Evolutionary conservation across 768 basidiomycete species (phyloP), one percentile per base, ranked within the genome.

Genomic region (Tulasnella sp.): DNA sequence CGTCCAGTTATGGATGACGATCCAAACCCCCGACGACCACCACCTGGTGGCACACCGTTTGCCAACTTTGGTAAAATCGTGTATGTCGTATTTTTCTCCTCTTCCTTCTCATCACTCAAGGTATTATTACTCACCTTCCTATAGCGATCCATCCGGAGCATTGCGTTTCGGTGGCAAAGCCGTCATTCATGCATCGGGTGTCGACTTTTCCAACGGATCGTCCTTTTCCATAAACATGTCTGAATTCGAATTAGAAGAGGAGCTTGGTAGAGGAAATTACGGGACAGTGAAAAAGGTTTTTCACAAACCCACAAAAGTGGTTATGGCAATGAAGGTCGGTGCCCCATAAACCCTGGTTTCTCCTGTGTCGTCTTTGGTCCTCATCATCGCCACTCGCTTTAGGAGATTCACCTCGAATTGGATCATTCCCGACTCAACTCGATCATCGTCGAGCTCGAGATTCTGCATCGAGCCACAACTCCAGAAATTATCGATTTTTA

Each of bases 371-470:
- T 58, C 78, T 75, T 83, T 81, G 80, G 80, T n/a, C 40, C 31
- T 31, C 46, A 36, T 34, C 19, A 24, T 44, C 80, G 8, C 76
- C 34, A 36, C 31, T n/a, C 80, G 74, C 38, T 71, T 74, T 40
- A 99, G 97, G 97, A 99, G 92, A 99, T 99, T 82, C 94, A 95
- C 34, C 88, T 99, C 21, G 96, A 99, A 84, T 90, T 99, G 19
- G 98, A 99, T 83, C 91, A 96, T 77, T 91, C 94, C 73, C 95
- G 96, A 83, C 90, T 99, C 56, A 95, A 95, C 83, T 95, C 93
- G 19, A 99, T 99, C 88, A 92, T 99, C 83, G 99, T 98, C 93
- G 98, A 99, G 84, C 93, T 99, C 77, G 97, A 99, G 84, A 93
- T 99, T 82, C 91, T 99, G 9, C 98, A 99, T 85, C 94, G 96